Evolutionary conservation across 306 rosid genomes (phyloP), one percentile per base, ranked within the genome.

Genomic region (Canavalia ensiformis): DNA sequence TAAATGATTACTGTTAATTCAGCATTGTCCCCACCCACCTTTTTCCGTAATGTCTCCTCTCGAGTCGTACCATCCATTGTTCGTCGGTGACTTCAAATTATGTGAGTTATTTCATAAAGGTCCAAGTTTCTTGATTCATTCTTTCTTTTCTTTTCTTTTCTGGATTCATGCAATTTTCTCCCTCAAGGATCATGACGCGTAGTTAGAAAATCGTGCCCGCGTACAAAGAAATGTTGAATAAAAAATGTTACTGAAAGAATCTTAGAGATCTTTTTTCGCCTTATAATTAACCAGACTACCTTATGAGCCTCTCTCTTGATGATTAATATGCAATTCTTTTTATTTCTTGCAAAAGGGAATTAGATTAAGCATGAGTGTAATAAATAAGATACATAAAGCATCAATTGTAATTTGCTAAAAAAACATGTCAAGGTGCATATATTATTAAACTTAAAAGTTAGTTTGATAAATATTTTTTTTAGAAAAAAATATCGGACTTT

Each of bases 41-140:
- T 11, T 62, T 62, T 34, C 12, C 29, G 4, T 12, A 7, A 31
- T 39, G 70, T 64, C 46, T 63, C 68, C 29, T 37, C 12, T 13
- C 5, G 8, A 4, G 71, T 65, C 41, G 3, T 65, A 18, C 39
- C 7, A 6, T 65, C 6, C 33, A n/a, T 65, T 39, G 31, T 65
- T n/a, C 13, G 71, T 65, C 71, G 71, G 71, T 65, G 71, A 30
- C 71, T 65, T 37, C 3, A 65, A 65, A 65, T 13, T 65, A 12
- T 65, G 33, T 37, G 49, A 39, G 13, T 31, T 65, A 33, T 18
- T 65, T 65, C 71, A 65, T 29, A 41, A 6, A 65, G 12, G 2
- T 18, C 34, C 51, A 65, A 37, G 37, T 13, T 35, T 64, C 47
- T 64, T 37, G 7, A 35, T 37, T 13, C 47, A 7, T 18, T 64